These are phyloP conservation scores for Jimgerdemannia flammicorona DNA, from an alignment of 192 early-diverging fungal genomes.

Conservation along the genomic window DNA sequence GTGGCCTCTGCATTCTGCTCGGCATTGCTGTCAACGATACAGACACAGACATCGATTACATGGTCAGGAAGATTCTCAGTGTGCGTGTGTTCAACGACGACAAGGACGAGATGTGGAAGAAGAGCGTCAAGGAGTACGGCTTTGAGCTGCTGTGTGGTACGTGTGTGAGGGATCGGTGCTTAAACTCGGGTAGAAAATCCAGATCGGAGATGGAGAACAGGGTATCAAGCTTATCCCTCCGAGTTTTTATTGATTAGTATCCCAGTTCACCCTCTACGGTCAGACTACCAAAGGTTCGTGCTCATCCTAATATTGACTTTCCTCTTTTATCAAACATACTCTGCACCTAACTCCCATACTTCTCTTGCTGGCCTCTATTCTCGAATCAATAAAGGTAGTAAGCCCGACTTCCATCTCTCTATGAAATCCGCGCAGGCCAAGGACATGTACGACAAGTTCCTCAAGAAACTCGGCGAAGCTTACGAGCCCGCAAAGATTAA, in stretches of 20 bases:
- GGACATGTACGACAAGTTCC: slow-evolving; percentile 72
- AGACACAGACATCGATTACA: slow-evolving; percentile 75
- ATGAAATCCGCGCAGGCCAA: slow-evolving; percentile 71
- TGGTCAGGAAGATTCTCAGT: slow-evolving; percentile 78
- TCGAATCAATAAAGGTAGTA: slow-evolving; percentile 39
- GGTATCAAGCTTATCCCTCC: not conserved
- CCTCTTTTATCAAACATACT: not conserved
- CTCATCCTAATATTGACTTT: not conserved
- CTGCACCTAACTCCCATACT: not conserved
- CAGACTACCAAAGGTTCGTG: slow-evolving; percentile 65
- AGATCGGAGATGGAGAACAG: not conserved
- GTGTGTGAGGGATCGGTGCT: not conserved
- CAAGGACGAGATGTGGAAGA: slow-evolving; percentile 71
- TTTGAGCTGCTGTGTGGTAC: slow-evolving; percentile 77
- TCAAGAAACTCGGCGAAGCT: slow-evolving; percentile 58
- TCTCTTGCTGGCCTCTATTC: not conserved
- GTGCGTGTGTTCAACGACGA: slow-evolving; percentile 76
- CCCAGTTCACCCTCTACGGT: slow-evolving; percentile 93
- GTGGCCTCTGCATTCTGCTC: slow-evolving; percentile 74
- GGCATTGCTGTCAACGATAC: slow-evolving; percentile 69
- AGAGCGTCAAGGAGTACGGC: slow-evolving; percentile 68
- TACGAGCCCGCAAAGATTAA: slow-evolving; percentile 68
- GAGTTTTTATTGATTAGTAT: slow-evolving; percentile 44
- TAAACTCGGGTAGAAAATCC: not conserved
- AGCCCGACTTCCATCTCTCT: slow-evolving; percentile 91